These are phyloP conservation scores for Rehmannia glutinosa DNA, from an alignment of 257 asterid species.

Conservation along the genomic window DNA sequence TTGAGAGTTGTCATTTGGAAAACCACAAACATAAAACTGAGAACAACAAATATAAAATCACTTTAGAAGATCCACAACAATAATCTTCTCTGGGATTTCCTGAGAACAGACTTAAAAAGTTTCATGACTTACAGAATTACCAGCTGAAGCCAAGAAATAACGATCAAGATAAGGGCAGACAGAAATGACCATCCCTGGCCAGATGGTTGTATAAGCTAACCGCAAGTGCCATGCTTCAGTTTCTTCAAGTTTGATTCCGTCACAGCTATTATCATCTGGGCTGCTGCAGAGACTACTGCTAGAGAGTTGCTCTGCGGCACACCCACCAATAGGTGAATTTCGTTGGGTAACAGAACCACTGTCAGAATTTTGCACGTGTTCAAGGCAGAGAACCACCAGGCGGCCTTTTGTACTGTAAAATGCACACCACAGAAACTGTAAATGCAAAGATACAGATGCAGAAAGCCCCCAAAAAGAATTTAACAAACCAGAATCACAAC, in stretches of 20 bases:
- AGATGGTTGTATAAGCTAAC: constrained; percentile 51
- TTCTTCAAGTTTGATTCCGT: constrained; percentile 79
- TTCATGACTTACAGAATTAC: constrained; percentile 71
- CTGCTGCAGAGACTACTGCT: constrained; percentile 75
- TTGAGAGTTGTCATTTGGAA: constrained; percentile 64
- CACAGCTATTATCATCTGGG: constrained; percentile 76
- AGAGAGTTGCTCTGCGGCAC: constrained; percentile 64
- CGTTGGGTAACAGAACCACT: constrained; percentile 60
- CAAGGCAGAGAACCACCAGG: constrained; percentile 78
- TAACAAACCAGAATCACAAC: neutral
- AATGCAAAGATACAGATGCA: constrained; percentile 17
- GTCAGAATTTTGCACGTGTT: constrained; percentile 63
- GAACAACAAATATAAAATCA: constrained; percentile 14
- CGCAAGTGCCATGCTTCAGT: constrained; percentile 79
- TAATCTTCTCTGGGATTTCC: constrained; percentile 11
- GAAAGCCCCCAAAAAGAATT: constrained; percentile 7
- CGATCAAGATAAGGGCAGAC: constrained; percentile 84
- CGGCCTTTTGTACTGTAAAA: constrained; percentile 86
- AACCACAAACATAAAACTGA: constrained; percentile 87
- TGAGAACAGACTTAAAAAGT: constrained; percentile 13
- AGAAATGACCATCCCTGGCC: constrained; percentile 91
- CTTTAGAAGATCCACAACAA: constrained; percentile 19
- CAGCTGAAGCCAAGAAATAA: constrained; percentile 85
- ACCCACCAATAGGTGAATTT: constrained; percentile 52
- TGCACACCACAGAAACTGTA: constrained; percentile 4